Evolutionary conservation across 176 grass and related monocot species (phyloP).

Genomic region (Oryza nivara): DNA sequence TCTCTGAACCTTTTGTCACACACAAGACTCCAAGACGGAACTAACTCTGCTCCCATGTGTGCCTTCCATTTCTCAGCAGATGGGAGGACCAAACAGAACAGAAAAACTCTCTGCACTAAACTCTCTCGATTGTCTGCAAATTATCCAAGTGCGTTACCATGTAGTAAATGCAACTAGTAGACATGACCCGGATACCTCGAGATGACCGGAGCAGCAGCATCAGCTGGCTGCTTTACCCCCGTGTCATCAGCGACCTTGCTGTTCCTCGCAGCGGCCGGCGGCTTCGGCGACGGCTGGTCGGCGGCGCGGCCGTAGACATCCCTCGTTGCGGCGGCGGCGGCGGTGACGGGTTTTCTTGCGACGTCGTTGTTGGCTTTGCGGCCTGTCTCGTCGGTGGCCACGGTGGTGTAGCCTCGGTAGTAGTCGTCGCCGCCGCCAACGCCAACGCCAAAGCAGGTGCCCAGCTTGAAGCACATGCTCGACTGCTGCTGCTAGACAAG

Average conservation of each 20-base stretch:
- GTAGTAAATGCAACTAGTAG: not conserved
- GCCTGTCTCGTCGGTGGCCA: not conserved
- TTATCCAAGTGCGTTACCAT: not conserved
- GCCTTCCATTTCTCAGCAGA: constrained; percentile 1
- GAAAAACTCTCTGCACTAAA: not conserved
- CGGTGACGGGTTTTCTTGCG: not conserved
- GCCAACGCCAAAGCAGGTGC: constrained; percentile 16
- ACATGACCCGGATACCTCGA: not conserved
- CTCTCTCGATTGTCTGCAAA: not conserved
- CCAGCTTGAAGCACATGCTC: constrained; percentile 47
- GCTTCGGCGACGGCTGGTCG: too few species aligned
- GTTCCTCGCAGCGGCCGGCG: not conserved
- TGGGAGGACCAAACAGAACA: not conserved
- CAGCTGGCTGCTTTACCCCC: not conserved
- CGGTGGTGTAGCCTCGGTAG: not conserved
- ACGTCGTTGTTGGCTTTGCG: constrained; percentile 10
- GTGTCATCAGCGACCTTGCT: not conserved
- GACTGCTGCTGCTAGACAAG: too few species aligned
- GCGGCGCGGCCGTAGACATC: too few species aligned
- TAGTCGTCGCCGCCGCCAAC: not conserved
- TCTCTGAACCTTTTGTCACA: not conserved
- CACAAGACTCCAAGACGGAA: not conserved
- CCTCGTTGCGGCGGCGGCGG: too few species aligned
- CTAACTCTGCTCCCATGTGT: not conserved
- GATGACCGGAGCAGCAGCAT: not conserved